phyloP scores from a whole-genome alignment of 1,284 basidiomycete genomes.

The Cryptococcus maquisensis region DNA sequence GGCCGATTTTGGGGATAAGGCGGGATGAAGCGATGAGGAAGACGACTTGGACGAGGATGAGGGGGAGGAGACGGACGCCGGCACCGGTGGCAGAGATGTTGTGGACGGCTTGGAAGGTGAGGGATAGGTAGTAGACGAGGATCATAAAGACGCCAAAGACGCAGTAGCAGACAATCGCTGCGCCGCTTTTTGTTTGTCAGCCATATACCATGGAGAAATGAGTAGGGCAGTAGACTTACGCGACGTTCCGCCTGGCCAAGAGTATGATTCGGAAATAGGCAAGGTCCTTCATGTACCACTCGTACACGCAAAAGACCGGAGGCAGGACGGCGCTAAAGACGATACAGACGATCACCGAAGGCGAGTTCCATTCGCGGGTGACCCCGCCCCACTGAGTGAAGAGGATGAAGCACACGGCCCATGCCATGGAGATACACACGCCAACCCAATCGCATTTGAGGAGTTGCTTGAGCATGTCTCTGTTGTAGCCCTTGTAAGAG shows the following conservation, averaged over 20 bases:
- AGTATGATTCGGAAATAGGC: slow-evolving; percentile 48
- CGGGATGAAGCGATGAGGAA: slow-evolving; percentile 39
- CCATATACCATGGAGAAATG: too few species aligned
- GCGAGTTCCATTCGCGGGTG: slow-evolving; percentile 43
- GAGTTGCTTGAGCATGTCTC: slow-evolving; percentile 34
- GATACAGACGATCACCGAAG: slow-evolving; percentile 44
- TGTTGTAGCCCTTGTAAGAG: slow-evolving; percentile 38
- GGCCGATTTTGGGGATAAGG: slow-evolving; percentile 38
- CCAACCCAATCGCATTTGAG: slow-evolving; percentile 45
- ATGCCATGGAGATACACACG: slow-evolving; percentile 34
- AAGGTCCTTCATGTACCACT: slow-evolving; percentile 43
- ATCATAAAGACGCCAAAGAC: slow-evolving; percentile 45
- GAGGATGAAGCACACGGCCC: slow-evolving; percentile 38
- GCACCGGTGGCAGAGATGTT: slow-evolving; percentile 44
- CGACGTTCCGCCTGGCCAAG: slow-evolving; percentile 41
- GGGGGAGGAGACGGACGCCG: slow-evolving; percentile 42
- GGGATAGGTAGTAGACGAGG: slow-evolving; percentile 40
- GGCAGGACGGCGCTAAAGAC: slow-evolving; percentile 36
- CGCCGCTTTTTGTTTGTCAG: slow-evolving; percentile 22
- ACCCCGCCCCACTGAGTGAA: slow-evolving; percentile 45
- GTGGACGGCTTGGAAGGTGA: slow-evolving; percentile 43
- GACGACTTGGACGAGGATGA: slow-evolving; percentile 45
- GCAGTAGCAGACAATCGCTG: slow-evolving; percentile 25
- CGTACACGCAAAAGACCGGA: slow-evolving; percentile 40
- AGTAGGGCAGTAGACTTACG: slow-evolving; percentile 30